phyloP scores from a whole-genome alignment of 2,329 filamentous ascomycete genomes.

The Elsinoe fawcettii region DNA sequence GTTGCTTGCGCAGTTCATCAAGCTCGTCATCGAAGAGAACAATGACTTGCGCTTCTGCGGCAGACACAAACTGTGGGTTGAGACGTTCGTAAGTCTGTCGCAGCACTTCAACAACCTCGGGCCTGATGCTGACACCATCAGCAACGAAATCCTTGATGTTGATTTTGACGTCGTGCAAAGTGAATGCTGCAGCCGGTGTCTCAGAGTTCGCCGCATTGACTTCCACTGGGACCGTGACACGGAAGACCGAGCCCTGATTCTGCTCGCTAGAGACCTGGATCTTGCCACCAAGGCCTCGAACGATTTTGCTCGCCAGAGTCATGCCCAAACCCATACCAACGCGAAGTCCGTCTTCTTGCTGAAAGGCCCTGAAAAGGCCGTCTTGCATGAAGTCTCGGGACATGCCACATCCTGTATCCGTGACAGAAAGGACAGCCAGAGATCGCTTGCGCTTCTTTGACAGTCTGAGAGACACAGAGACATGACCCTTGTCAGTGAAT shows the following conservation, averaged over 20 bases:
- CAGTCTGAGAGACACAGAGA: slow-evolving; percentile 24
- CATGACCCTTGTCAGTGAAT: slow-evolving; percentile 34
- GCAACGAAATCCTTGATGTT: background rate
- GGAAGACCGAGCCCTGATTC: background rate
- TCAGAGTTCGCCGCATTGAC: background rate
- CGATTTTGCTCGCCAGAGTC: slow-evolving; percentile 28
- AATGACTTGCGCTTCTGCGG: background rate
- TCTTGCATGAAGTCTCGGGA: slow-evolving; percentile 25
- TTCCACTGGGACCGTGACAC: background rate
- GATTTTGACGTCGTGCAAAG: background rate
- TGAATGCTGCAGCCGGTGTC: background rate
- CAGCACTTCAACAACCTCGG: background rate
- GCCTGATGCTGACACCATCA: background rate
- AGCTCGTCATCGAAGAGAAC: slow-evolving; percentile 5
- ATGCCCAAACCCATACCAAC: slow-evolving; percentile 31
- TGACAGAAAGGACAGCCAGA: slow-evolving; percentile 17
- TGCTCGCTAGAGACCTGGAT: slow-evolving; percentile 18
- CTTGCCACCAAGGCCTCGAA: slow-evolving; percentile 22
- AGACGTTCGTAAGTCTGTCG: background rate
- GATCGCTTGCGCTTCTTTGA: slow-evolving; percentile 6
- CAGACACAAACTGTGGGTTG: background rate
- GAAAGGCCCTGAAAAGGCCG: slow-evolving; percentile 27
- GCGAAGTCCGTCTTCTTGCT: slow-evolving; percentile 28
- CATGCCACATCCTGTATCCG: slow-evolving; percentile 31
- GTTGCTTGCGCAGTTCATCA: background rate